These are phyloP conservation scores for Grigorovia jiainica DNA, from an alignment of 805 yeast genomes.

Conservation along the genomic window DNA sequence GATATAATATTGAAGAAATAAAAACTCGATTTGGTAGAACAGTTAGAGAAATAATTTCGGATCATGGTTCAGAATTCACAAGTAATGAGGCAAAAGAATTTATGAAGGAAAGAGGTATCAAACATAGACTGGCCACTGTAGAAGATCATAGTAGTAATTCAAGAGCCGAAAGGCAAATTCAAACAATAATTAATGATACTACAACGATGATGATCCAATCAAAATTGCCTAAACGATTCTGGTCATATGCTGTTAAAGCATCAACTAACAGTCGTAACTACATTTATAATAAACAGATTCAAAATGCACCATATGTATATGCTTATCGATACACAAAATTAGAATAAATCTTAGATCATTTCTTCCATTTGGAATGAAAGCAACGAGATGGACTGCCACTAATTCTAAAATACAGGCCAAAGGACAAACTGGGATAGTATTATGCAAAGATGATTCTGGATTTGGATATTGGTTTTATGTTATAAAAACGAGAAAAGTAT, in stretches of 20 bases:
- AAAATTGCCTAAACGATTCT: neutral
- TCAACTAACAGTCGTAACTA: slow-evolving; percentile 1
- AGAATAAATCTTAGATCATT: slow-evolving; percentile 1
- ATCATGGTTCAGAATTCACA: slow-evolving; percentile 6
- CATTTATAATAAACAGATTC: neutral
- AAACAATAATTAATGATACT: slow-evolving; percentile 2
- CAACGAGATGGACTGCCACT: no score
- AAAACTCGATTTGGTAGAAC: slow-evolving; percentile 2
- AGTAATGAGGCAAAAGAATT: neutral
- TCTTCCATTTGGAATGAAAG: slow-evolving; percentile 4
- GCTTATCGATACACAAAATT: neutral
- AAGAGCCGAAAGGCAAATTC: slow-evolving; percentile 5
- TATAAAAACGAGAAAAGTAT: no score
- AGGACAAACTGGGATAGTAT: no score
- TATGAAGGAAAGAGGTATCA: slow-evolving; percentile 3
- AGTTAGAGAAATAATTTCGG: slow-evolving; percentile 3
- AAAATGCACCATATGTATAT: neutral
- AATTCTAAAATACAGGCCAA: no score
- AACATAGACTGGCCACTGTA: neutral
- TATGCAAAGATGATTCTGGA: no score
- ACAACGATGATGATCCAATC: slow-evolving; percentile 3
- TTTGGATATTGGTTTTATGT: no score
- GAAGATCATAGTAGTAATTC: slow-evolving; percentile 7
- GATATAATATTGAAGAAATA: no score
- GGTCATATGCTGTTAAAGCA: slow-evolving; percentile 5